phyloP scores from a whole-genome alignment of 768 basidiomycete genomes.

The Leucosporidium yakuticum region DNA sequence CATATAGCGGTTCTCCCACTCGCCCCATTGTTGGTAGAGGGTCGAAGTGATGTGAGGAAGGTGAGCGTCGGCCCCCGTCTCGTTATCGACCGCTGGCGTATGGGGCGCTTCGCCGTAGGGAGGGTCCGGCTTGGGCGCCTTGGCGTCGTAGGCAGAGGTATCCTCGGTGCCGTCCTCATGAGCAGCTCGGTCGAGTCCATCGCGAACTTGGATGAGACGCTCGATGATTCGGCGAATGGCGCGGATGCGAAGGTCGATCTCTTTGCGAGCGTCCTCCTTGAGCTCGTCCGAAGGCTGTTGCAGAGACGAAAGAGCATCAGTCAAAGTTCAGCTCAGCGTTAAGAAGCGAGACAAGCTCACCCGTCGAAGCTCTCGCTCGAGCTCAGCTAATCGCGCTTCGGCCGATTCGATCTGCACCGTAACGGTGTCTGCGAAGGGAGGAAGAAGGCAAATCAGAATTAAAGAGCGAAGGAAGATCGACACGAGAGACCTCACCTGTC shows the following conservation, averaged over 20 bases:
- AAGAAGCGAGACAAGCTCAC: not conserved
- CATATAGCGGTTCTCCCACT: conserved; percentile 87
- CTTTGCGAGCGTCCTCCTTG: not conserved
- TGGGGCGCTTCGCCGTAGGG: not conserved
- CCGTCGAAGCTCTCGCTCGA: not conserved
- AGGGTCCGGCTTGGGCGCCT: not conserved
- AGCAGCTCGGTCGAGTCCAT: conserved; percentile 40
- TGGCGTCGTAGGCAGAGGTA: not conserved
- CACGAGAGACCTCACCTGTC: conserved; percentile 14
- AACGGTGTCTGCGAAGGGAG: conserved; percentile 24
- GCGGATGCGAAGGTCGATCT: conserved; percentile 23
- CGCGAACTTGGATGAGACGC: conserved; percentile 13
- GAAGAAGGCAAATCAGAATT: not conserved
- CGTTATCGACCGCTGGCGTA: not conserved
- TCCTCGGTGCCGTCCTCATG: not conserved
- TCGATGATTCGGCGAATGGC: conserved; percentile 20
- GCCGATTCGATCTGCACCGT: conserved; percentile 32
- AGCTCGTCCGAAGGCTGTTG: not conserved
- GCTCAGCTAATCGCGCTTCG: conserved; percentile 22
- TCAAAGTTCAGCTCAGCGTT: too few relatives aligned
- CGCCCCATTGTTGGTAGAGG: conserved; percentile 57
- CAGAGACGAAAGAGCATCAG: not conserved
- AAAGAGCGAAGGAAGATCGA: too few relatives aligned
- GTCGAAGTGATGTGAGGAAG: conserved; percentile 26
- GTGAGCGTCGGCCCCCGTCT: conserved; percentile 9